Percentiles rank a stretch among this genome's conserved stretches.
Conservation (phyloP, 1,139 yeast genomes). For the Protomyces pachydermus region DNA sequence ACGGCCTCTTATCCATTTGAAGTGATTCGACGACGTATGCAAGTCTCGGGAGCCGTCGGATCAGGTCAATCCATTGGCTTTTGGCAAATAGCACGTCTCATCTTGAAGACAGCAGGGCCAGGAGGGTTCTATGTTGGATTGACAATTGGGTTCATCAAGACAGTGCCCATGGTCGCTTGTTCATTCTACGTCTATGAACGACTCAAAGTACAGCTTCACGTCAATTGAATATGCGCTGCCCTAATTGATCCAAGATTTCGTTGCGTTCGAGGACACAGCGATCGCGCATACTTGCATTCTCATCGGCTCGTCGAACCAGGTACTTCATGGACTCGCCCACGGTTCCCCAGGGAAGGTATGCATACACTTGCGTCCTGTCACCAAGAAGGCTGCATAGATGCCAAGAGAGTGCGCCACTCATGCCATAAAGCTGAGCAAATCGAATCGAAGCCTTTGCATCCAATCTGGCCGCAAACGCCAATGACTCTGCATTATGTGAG, state of each 20-base stretch:
- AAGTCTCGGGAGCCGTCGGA: constrained; percentile 78
- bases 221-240: constrained; percentile 35
- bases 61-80: constrained; percentile 58
- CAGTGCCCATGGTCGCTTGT: constrained; percentile 95
- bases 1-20: constrained; percentile 97
- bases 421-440: constrained; percentile 86
- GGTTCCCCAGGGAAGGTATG: constrained; percentile 98
- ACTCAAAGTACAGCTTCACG: constrained; percentile 62
- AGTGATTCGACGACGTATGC: constrained; percentile 90
- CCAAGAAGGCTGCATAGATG: constrained; percentile 54
- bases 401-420: constrained; percentile 87
- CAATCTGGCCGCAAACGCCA: constrained; percentile 38
- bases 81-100: constrained; percentile 45
- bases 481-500: constrained; percentile 80
- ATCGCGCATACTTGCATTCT: constrained; percentile 45
- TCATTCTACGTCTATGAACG: constrained; percentile 92
- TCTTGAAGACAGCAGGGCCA: constrained; percentile 47
- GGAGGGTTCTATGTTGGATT: constrained; percentile 89
- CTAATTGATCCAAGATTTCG: constrained; percentile 12
- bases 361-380: constrained; percentile 63
- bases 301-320: constrained; percentile 83
- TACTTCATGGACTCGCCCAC: constrained; percentile 90
- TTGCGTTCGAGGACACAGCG: constrained; percentile 17
- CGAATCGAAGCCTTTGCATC: constrained; percentile 51
- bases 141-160: constrained; percentile 90